Evolutionary conservation across 768 basidiomycete genomes (phyloP), one percentile per base, ranked within the genome.

Genomic region (Tephrocybe sp.): DNA sequence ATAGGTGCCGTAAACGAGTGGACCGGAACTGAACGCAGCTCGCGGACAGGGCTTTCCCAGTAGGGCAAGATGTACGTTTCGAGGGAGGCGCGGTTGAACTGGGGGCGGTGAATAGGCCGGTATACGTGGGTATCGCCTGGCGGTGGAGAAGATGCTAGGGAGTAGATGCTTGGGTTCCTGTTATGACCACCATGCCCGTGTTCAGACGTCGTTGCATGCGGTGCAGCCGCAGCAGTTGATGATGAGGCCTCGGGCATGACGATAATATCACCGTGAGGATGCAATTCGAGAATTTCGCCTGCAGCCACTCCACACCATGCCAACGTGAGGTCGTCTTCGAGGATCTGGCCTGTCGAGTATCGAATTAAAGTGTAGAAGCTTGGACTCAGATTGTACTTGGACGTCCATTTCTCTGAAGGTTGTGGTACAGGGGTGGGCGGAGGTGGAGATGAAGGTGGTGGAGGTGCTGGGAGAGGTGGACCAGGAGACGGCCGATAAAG

Each of bases 211-310:
- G 34, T 12, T 1, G 28, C 15, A 15, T 41, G 30, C n/a, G 34
- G 25, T 7, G 20, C 9, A 5, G 38, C 10, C 10, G 46, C 28
- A 24, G 46, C 38, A 0, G 49, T 21, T 17, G 39, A n/a, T 1
- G 34, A 15, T 6, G 37, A 14, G 34, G 34, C 7, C 15, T 5
- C 7, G 15, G 34, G 6, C 9, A 5, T 1, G 23, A 18, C 33
- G 0, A 40, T 4, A 9, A 54, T 43, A 37, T 50, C 44, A 3
- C 33, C 34, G 20, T 62, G 59, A 12, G 56, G 59, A 44, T 91
- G 87, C 15, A 91, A 64, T 59, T 91, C 89, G 18, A 91, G 73
- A 2, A 91, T 74, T 57, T 90, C 89, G 55, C 82, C 72, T 0
- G 84, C 77, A 6, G 72, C 68, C 18, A 90, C 59, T 34, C 77